phyloP scores from a whole-genome alignment of 2,329 filamentous ascomycete species.

The Dissoconium aciculare region DNA sequence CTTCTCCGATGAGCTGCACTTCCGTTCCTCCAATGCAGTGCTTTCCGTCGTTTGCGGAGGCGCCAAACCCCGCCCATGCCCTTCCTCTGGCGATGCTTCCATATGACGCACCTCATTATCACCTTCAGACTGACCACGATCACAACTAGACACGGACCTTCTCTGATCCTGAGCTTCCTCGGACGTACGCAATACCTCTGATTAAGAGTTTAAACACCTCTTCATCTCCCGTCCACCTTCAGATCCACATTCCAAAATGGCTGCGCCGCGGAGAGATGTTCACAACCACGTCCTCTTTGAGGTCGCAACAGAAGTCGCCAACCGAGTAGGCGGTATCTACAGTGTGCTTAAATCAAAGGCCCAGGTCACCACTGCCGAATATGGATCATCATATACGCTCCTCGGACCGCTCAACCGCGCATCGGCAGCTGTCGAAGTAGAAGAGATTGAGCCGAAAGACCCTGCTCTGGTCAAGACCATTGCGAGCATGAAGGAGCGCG shows the following conservation, averaged over 20 bases:
- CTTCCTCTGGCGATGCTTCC: no score
- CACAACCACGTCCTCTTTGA: slow-evolving; percentile 95
- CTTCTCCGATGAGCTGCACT: no score
- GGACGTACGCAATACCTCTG: no score
- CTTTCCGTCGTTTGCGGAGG: no score
- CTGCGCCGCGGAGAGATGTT: slow-evolving; percentile 48
- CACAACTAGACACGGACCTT: slow-evolving; percentile 2
- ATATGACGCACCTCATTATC: slow-evolving; percentile 8
- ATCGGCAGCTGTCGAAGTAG: slow-evolving; percentile 94
- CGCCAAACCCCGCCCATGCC: no score
- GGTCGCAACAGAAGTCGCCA: slow-evolving; percentile 90
- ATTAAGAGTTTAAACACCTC: no score
- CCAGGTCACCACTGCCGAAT: slow-evolving; percentile 91
- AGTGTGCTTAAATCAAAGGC: slow-evolving; percentile 98
- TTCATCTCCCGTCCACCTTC: no score
- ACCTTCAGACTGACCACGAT: slow-evolving; percentile 2
- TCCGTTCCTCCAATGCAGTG: no score
- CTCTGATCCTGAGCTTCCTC: slow-evolving; percentile 1
- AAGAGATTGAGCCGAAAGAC: slow-evolving; percentile 73
- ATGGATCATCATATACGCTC: slow-evolving; percentile 92
- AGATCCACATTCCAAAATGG: slow-evolving; percentile 19
- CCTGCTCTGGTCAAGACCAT: slow-evolving; percentile 71
- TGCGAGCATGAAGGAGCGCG: slow-evolving; percentile 80
- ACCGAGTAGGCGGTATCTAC: slow-evolving; percentile 97
- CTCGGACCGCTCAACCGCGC: slow-evolving; percentile 86